phyloP scores from a whole-genome alignment of 179 eudicot genomes.

The Beta corolliflora region DNA sequence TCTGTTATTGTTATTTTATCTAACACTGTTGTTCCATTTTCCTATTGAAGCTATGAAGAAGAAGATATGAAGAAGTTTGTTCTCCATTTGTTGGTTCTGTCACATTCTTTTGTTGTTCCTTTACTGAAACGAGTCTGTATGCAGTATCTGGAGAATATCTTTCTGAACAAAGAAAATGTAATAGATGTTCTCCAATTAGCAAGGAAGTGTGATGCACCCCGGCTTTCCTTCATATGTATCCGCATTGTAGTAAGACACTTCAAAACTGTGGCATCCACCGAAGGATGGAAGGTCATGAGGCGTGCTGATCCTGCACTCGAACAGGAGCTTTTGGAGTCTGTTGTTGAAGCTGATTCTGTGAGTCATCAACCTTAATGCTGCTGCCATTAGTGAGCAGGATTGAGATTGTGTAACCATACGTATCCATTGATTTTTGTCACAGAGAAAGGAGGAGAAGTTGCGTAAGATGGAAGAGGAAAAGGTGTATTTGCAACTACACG shows the following conservation, averaged over 20 bases:
- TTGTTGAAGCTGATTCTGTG: slow-evolving; percentile 80
- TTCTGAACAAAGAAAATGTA: slow-evolving; percentile 63
- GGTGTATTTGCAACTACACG: slow-evolving; percentile 62
- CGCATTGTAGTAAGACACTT: slow-evolving; percentile 64
- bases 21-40: background rate
- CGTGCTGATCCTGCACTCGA: slow-evolving; percentile 69
- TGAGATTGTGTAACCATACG: background rate
- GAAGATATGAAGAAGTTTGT: slow-evolving; percentile 70
- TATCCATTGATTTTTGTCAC: background rate
- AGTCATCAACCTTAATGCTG: slow-evolving; percentile 27
- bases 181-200: slow-evolving; percentile 80
- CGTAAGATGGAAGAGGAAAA: slow-evolving; percentile 60
- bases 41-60: slow-evolving; percentile 59
- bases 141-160: slow-evolving; percentile 52
- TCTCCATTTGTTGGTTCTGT: slow-evolving; percentile 72
- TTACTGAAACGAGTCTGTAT: slow-evolving; percentile 61
- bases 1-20: background rate
- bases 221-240: slow-evolving; percentile 54
- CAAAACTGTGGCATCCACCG: slow-evolving; percentile 55
- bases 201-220: slow-evolving; percentile 62
- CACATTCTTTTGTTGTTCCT: slow-evolving; percentile 62
- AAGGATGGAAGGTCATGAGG: slow-evolving; percentile 88
- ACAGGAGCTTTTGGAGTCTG: slow-evolving; percentile 73
- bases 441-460: slow-evolving; percentile 66
- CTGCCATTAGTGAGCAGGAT: background rate